phyloP scores from a whole-genome alignment of 2,329 filamentous ascomycete genomes.

The Cladosporium sp. region DNA sequence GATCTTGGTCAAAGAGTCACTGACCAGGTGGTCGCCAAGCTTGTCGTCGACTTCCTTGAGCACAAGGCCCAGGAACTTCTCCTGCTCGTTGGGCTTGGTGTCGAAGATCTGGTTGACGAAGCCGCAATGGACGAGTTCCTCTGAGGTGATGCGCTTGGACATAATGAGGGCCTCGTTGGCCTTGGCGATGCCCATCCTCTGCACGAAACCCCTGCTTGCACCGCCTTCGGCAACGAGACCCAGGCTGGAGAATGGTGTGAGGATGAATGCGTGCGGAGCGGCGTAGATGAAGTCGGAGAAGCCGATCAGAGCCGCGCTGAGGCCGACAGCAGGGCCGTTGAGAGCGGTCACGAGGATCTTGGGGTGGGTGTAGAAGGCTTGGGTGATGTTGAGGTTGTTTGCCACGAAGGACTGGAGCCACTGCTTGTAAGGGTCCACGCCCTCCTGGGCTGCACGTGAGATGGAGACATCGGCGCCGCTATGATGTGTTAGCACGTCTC shows the following conservation, averaged over 20 bases:
- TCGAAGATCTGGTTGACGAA: constrained; percentile 85
- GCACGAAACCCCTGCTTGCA: constrained; percentile 74
- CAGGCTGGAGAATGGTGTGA: constrained; percentile 88
- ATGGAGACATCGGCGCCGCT: constrained; percentile 79
- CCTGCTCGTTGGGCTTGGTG: constrained; percentile 60
- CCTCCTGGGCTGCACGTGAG: constrained; percentile 42
- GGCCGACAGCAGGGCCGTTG: constrained; percentile 87
- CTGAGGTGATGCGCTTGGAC: constrained; percentile 72
- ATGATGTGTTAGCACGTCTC: constrained; percentile 17
- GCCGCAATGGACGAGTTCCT: constrained; percentile 73
- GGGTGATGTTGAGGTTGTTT: constrained; percentile 86
- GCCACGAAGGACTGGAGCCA: constrained; percentile 73
- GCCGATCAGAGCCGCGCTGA: constrained; percentile 79
- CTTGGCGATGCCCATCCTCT: constrained; percentile 74
- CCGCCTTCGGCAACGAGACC: constrained; percentile 90
- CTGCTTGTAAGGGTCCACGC: constrained; percentile 51
- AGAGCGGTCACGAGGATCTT: constrained; percentile 90
- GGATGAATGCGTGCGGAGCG: constrained; percentile 76
- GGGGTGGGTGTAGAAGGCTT: constrained; percentile 88
- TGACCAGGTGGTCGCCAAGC: constrained; percentile 76
- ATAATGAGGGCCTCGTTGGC: constrained; percentile 94
- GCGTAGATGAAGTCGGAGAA: constrained; percentile 93
- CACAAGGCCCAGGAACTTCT: constrained; percentile 70
- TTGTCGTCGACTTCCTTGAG: constrained; percentile 78
- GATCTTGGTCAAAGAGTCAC: constrained; percentile 77